Percentiles rank a stretch among this genome's conserved stretches.
phyloP scores from a whole-genome alignment of 148 eudicot species.

The Chenopodium suecicum region DNA sequence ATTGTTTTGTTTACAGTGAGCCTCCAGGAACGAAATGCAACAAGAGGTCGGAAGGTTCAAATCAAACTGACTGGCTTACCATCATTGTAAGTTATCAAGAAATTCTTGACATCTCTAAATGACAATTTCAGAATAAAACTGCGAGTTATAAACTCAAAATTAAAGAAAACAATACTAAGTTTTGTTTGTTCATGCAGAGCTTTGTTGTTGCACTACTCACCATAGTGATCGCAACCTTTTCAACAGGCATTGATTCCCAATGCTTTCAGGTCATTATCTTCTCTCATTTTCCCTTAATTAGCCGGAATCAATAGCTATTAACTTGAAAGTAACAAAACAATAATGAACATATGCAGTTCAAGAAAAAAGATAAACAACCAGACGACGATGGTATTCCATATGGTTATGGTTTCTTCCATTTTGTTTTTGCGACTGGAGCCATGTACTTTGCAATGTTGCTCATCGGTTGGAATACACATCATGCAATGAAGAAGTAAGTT shows the following conservation, averaged over 20 bases:
- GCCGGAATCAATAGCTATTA: background rate
- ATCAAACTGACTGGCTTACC: conserved; percentile 63
- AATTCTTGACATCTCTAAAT: background rate
- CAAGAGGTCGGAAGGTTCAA: conserved; percentile 51
- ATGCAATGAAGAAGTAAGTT: conserved; percentile 63
- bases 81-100: conserved; percentile 58
- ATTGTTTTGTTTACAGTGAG: conserved; percentile 48
- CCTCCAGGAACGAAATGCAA: conserved; percentile 70
- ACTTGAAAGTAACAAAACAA: background rate
- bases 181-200: conserved; percentile 46
- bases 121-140: background rate
- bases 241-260: conserved; percentile 86
- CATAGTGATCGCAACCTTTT: conserved; percentile 85
- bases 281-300: background rate
- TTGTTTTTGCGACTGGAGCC: conserved; percentile 81
- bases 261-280: conserved; percentile 67
- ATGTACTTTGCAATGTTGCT: conserved; percentile 92
- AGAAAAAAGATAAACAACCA: conserved; percentile 42
- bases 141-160: background rate
- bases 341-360: conserved; percentile 45
- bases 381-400: conserved; percentile 79
- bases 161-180: background rate
- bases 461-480: conserved; percentile 81
- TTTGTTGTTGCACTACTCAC: conserved; percentile 71
- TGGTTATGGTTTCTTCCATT: conserved; percentile 86